phyloP scores from a whole-genome alignment of 148 eudicot species.

The Rhododendron mucronatum region DNA sequence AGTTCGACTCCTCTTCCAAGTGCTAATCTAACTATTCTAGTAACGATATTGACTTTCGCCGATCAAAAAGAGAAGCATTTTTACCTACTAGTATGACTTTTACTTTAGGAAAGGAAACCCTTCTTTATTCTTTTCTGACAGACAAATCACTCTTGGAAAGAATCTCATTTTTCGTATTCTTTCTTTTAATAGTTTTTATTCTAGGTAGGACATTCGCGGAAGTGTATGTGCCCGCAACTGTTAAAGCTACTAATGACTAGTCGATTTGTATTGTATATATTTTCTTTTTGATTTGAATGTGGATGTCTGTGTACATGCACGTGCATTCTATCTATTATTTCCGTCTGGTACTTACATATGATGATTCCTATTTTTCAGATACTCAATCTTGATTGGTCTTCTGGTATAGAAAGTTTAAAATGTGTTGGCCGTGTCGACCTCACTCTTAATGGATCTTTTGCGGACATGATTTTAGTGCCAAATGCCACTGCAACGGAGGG shows the following conservation, averaged over 20 bases:
- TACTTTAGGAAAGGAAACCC: not conserved
- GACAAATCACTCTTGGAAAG: not conserved
- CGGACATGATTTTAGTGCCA: slow-evolving; percentile 65
- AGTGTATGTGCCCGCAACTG: not conserved
- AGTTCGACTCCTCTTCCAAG: not conserved
- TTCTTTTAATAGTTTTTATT: not conserved
- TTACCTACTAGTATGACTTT: not conserved
- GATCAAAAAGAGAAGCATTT: too few species aligned
- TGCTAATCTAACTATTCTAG: too few species aligned
- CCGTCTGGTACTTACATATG: slow-evolving; percentile 4
- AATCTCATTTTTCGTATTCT: too few species aligned
- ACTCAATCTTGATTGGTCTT: slow-evolving; percentile 84
- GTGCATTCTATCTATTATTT: slow-evolving; percentile 7
- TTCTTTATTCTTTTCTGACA: not conserved
- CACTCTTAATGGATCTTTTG: slow-evolving; percentile 84
- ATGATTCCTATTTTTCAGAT: slow-evolving; percentile 48
- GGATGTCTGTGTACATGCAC: not conserved
- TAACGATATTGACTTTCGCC: too few species aligned
- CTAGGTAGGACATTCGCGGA: not conserved
- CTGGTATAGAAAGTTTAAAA: slow-evolving; percentile 59
- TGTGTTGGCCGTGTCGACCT: slow-evolving; percentile 68
- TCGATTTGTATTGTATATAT: not conserved
- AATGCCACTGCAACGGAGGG: slow-evolving; percentile 35
- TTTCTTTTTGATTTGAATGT: not conserved
- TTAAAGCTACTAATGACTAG: not conserved